phyloP scores from a whole-genome alignment of 257 asterid species.

The Nicotiana obtusifolia region DNA sequence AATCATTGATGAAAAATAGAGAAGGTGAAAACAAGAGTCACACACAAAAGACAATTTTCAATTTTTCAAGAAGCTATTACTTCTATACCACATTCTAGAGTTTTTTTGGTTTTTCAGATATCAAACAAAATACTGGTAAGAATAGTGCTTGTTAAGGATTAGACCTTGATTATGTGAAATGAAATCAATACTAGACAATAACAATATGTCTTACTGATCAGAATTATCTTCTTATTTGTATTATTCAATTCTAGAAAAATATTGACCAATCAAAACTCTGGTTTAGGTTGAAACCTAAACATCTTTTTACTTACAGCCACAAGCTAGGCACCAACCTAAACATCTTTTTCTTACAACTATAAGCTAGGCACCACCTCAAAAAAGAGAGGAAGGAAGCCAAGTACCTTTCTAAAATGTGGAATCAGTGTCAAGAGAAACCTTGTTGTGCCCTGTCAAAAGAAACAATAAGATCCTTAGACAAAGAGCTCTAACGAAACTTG shows the following conservation, averaged over 20 bases:
- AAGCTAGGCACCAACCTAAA: neutral
- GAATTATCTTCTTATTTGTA: neutral
- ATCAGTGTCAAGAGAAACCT: constrained; percentile 72
- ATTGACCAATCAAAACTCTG: neutral
- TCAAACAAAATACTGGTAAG: neutral
- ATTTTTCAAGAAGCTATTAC: neutral
- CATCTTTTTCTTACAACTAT: neutral
- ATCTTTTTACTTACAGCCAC: neutral
- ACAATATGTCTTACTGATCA: neutral
- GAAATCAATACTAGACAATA: neutral
- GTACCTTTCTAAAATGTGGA: constrained; percentile 94
- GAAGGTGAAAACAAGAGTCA: neutral
- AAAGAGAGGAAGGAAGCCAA: constrained; percentile 3
- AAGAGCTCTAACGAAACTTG: neutral
- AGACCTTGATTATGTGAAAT: neutral
- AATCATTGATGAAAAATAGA: neutral
- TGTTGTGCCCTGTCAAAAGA: constrained; percentile 64
- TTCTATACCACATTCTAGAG: neutral
- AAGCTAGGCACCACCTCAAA: neutral
- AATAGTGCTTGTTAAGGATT: neutral
- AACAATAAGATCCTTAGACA: constrained; percentile 8
- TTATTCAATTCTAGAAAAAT: neutral
- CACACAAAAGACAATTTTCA: neutral
- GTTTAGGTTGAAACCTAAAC: neutral
- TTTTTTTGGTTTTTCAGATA: neutral